Base-by-base conservation (phyloP, 1,139 yeast genomes). In the Zygotorulaspora mrakii region DNA sequence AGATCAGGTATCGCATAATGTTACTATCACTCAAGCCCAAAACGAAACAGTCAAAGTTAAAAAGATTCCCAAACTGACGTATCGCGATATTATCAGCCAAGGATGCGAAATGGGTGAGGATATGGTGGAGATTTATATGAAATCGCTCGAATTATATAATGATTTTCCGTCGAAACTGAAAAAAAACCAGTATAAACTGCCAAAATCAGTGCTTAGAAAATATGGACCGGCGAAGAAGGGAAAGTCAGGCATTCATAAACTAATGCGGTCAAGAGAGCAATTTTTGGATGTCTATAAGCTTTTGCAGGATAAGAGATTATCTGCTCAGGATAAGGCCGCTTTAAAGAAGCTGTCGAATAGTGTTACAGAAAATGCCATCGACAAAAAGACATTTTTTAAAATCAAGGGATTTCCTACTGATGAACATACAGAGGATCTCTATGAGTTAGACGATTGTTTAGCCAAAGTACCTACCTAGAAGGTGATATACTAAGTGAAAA, bases 91-190 rank as follows among this genome's bases (percentile, higher is more conserved):
- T 11, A 49, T 60, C 4, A 43, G 46, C 13, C 45, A 55, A 27
- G 62, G 58, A n/a, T 55, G 57, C 37, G 57, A 55, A 35, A 55
- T 55, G 57, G 53, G 55, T 14, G 54, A 52, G 31, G 55, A 59
- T 30, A 57, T 57, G 56, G 46, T 45, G 18, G 53, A 54, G 14
- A 49, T 58, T 5, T 59, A 57, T 37, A 47, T 58, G 54, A 59
- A 59, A 48, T 53, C 59, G 1, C 35, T 58, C 13, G 58, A 56
- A 34, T 44, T 60, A 16, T 60, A 39, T 35, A 50, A 58, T 35
- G 64, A 58, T 39, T 49, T 59, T 6, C 63, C 64, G 2, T 40
- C 39, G 8, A 45, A 40, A 9, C 46, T 52, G 30, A 42, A 50
- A 8, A 52, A 48, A 32, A 27, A 34, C 6, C 48, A 43, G 8